Evolutionary conservation across 257 asterid species (phyloP), one percentile per base, ranked within the genome.

Genomic region (Oldenlandia corymbosa): DNA sequence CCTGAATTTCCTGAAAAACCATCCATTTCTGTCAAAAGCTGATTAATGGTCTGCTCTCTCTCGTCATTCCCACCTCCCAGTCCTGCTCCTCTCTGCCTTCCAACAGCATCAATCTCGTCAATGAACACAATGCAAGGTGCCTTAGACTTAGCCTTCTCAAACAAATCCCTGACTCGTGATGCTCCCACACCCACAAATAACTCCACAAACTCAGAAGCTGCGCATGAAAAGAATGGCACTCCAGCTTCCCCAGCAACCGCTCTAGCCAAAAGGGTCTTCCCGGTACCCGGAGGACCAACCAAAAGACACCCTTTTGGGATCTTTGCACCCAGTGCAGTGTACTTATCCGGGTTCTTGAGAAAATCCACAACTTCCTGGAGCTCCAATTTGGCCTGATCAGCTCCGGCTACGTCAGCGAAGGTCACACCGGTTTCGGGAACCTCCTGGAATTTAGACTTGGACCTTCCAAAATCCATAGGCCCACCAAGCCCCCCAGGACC

Each of bases 161-260:
- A 91, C 91, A 92, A 80, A 77, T 89, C 98, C 87, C 98, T 87
- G 64, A 92, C 98, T 65, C 97, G 85, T 0, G 98, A 92, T 75
- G 98, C 98, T 63, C 98, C 98, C 21, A 92, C 98, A 17, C 98
- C 98, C 42, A 92, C 98, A 71, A 92, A 92, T 75, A 92, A 60
- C 76, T 92, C 98, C 18, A 92, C 98, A 64, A 92, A 88, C 71
- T 92, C 98, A 0, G 98, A 92, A 13, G 98, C 98, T n/a, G 98
- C 98, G 62, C 97, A 92, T 0, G 98, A 92, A 61, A 92, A 92
- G 74, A 92, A 92, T 1, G 98, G 98, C 18, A 80, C 87, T 7
- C 98, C 97, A 0, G 98, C 98, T 58, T 92, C 98, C n/a, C 98
- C 98, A 0, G 98, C 80, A 69, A 92, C 97, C 0, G 98, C 98